Evolutionary conservation across 2,329 filamentous ascomycete species (phyloP).

Genomic region (Cucurbitaria berberidis): DNA sequence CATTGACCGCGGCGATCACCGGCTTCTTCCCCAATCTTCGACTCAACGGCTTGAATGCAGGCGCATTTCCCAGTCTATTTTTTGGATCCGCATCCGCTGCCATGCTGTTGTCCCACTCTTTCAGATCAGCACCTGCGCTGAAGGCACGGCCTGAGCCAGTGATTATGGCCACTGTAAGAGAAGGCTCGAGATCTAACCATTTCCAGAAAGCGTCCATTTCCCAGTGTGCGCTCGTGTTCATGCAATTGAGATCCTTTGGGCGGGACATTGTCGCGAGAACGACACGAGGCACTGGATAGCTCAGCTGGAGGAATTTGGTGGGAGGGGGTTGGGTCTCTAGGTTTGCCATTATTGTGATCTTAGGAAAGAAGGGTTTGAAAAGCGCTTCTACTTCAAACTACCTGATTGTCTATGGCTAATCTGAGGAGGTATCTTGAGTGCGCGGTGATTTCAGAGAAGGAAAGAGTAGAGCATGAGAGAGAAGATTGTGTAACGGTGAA

Average conservation of each 20-base stretch:
- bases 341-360: slow-evolving; percentile 6
- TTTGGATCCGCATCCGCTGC: slow-evolving; percentile 18
- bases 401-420: too few species aligned
- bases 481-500: not conserved
- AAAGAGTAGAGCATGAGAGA: not conserved
- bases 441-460: too few species aligned
- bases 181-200: slow-evolving; percentile 58
- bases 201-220: slow-evolving; percentile 55
- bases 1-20: slow-evolving; percentile 63
- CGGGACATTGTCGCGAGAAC: slow-evolving; percentile 58
- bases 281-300: slow-evolving; percentile 52
- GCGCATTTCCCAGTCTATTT: slow-evolving; percentile 42
- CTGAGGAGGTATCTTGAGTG: too few species aligned
- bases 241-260: slow-evolving; percentile 50
- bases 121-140: slow-evolving; percentile 59
- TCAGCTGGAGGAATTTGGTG: slow-evolving; percentile 38
- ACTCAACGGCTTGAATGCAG: slow-evolving; percentile 58
- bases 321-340: slow-evolving; percentile 17
- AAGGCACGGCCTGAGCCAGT: slow-evolving; percentile 60
- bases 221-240: slow-evolving; percentile 46
- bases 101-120: slow-evolving; percentile 43
- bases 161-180: slow-evolving; percentile 47
- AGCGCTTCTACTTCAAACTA: too few species aligned
- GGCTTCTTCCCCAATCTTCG: slow-evolving; percentile 63
- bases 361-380: too few species aligned